phyloP scores from a whole-genome alignment of 2,329 filamentous ascomycete species.

The Colletotrichum chlorophyti region DNA sequence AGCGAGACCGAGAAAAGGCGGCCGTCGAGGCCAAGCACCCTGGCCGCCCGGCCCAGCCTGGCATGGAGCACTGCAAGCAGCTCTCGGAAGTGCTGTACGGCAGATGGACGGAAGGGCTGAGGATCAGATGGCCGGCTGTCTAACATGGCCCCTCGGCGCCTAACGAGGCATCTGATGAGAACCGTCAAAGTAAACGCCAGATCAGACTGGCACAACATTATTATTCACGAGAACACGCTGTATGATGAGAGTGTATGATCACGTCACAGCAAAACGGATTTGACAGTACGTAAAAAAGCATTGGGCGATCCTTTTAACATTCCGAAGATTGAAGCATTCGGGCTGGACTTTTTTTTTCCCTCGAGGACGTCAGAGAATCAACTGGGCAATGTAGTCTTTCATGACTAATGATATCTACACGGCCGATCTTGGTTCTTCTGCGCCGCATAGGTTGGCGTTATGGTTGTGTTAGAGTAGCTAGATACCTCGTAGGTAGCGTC shows the following conservation, averaged over 20 bases:
- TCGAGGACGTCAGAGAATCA: background rate
- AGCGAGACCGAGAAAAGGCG: conserved; percentile 54
- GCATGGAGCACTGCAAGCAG: conserved; percentile 92
- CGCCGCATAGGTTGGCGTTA: conserved; percentile 23
- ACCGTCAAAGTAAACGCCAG: too few species aligned
- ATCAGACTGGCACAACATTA: conserved; percentile 6
- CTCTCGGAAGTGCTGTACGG: conserved; percentile 90
- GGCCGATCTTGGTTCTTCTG: conserved; percentile 17
- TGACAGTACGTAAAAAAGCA: conserved; percentile 30
- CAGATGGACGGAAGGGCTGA: conserved; percentile 86
- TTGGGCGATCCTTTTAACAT: conserved; percentile 12
- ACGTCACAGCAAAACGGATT: conserved; percentile 25
- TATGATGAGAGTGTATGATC: conserved; percentile 30
- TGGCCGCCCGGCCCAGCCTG: conserved; percentile 62
- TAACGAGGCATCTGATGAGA: background rate
- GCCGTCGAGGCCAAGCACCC: conserved; percentile 60
- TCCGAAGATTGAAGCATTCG: conserved; percentile 12
- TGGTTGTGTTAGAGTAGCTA: conserved; percentile 9
- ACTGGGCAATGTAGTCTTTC: conserved; percentile 17
- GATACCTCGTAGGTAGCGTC: conserved; percentile 27
- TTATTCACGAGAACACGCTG: conserved; percentile 26
- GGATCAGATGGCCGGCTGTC: conserved; percentile 68
- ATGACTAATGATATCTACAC: conserved; percentile 26
- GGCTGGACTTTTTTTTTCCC: conserved; percentile 9
- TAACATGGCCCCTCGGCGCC: conserved; percentile 28